phyloP scores from a whole-genome alignment of 805 yeast species.

The Hanseniaspora thailandica region DNA sequence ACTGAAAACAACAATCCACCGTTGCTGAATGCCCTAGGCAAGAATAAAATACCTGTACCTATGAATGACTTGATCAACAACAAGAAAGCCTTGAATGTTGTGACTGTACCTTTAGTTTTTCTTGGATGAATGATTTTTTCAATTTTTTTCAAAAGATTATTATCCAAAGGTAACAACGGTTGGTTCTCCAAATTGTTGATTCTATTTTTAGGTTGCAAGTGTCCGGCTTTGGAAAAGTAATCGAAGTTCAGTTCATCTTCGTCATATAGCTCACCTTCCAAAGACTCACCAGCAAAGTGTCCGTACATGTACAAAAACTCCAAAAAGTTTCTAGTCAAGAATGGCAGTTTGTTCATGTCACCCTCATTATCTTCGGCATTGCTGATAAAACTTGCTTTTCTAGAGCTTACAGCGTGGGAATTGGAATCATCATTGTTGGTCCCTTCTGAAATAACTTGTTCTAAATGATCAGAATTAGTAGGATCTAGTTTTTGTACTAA shows the following conservation, averaged over 20 bases:
- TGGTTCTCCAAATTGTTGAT: constrained; percentile 12
- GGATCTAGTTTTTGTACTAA: constrained; percentile 33
- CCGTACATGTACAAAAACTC: constrained; percentile 72
- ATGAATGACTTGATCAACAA: constrained; percentile 61
- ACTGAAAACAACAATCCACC: constrained; percentile 60
- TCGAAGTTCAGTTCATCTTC: constrained; percentile 18
- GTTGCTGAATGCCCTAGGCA: constrained; percentile 58
- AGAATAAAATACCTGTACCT: constrained; percentile 63
- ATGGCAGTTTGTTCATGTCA: constrained; percentile 31
- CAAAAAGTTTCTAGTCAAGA: constrained; percentile 58
- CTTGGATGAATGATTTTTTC: constrained; percentile 20
- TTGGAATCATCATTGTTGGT: constrained; percentile 11
- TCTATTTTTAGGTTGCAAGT: constrained; percentile 1
- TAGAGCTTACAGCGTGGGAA: background rate
- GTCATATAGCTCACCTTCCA: constrained; percentile 49
- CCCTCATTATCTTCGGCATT: constrained; percentile 19
- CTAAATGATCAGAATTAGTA: constrained; percentile 9
- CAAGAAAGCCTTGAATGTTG: constrained; percentile 61
- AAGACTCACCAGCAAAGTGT: constrained; percentile 75
- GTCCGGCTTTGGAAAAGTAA: constrained; percentile 25
- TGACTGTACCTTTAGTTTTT: constrained; percentile 48
- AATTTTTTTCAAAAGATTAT: constrained; percentile 3
- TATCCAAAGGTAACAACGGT: constrained; percentile 9
- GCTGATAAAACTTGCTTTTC: constrained; percentile 9
- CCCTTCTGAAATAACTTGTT: background rate